Evolutionary conservation across 768 basidiomycete genomes (phyloP), one percentile per base, ranked within the genome.

Genomic region (Leccinum olivaceopallidum): DNA sequence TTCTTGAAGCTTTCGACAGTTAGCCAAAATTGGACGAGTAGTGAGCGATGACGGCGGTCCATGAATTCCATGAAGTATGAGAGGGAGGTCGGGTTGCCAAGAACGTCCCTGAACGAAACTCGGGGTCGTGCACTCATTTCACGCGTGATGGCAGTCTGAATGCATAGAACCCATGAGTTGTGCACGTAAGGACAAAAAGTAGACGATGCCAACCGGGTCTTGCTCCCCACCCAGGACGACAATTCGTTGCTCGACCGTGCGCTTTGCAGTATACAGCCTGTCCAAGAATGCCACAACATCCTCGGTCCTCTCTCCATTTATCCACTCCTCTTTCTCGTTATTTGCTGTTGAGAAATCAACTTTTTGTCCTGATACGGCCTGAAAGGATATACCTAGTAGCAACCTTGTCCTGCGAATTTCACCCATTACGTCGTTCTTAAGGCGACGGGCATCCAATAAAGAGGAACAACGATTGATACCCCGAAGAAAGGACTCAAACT

Each of bases 21-120:
- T 2, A 98, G 79, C 96, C 96, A 98, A 75, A 98, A 99, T 64
- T 98, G 96, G 4, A 97, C 93, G 10, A 94, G 85, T 13, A 92
- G 69, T 13, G 95, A 91, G 32, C 90, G 85, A 61, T 86, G 82
- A 8, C 90, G 85, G 14, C 97, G 85, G 66, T 98, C 97, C 93
- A 98, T 95, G 67, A 93, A 97, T 77, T 99, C 97, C 88, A 98
- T 95, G 77, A 96, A 92, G 72, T 97, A 96, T 2, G 92, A 94
- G 3, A 98, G 82, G 0, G 94, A 94, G 39, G 87, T 89, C 0
- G 96, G 95, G 65, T 94, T 95, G 24, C 87, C 79, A 4, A 99
- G 84, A 55, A 98, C 82, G 56, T 94, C 90, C 42, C 91, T 84
- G 5, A 96, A 80, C 0, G 83, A 79, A 24, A 91, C 75, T 12